Percentiles rank a stretch among this genome's conserved stretches.
Evolutionary conservation across 2,329 filamentous ascomycete species (phyloP).

Genomic region (Sclerotinia trifoliorum): DNA sequence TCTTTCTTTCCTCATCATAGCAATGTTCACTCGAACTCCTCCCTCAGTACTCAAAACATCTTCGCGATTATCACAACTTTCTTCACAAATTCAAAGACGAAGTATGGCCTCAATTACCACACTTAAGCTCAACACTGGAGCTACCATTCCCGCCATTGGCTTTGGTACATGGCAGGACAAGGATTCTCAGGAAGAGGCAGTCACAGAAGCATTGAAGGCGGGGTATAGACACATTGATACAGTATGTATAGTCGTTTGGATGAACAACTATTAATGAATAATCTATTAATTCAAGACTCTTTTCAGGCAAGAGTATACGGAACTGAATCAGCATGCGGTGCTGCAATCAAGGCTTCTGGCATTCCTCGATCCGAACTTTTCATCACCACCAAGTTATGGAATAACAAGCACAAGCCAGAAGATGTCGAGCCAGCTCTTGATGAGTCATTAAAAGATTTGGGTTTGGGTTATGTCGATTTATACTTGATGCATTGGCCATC

Average conservation of each 20-base stretch:
- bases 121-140: constrained; percentile 41
- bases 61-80: constrained; percentile 17
- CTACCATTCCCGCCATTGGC: constrained; percentile 43
- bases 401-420: constrained; percentile 71
- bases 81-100: constrained; percentile 28
- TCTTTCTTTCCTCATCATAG: not conserved
- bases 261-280: not conserved
- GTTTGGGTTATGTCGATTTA: constrained; percentile 78
- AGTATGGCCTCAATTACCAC: constrained; percentile 32
- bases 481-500: constrained; percentile 83
- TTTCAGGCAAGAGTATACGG: constrained; percentile 78
- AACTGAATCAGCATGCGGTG: constrained; percentile 73
- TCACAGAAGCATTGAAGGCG: constrained; percentile 43
- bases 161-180: constrained; percentile 48
- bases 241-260: constrained; percentile 8
- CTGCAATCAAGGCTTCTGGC: constrained; percentile 61
- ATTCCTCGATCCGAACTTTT: constrained; percentile 64
- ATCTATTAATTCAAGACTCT: constrained; percentile 53
- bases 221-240: constrained; percentile 54
- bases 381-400: constrained; percentile 67
- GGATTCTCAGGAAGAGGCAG: constrained; percentile 44
- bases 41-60: constrained; percentile 17
- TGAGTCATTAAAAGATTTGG: constrained; percentile 69
- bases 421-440: constrained; percentile 57
- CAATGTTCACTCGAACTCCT: constrained; percentile 15